Evolutionary conservation across 164 flowering plant species (phyloP).

Genomic region (Protea cynaroides): DNA sequence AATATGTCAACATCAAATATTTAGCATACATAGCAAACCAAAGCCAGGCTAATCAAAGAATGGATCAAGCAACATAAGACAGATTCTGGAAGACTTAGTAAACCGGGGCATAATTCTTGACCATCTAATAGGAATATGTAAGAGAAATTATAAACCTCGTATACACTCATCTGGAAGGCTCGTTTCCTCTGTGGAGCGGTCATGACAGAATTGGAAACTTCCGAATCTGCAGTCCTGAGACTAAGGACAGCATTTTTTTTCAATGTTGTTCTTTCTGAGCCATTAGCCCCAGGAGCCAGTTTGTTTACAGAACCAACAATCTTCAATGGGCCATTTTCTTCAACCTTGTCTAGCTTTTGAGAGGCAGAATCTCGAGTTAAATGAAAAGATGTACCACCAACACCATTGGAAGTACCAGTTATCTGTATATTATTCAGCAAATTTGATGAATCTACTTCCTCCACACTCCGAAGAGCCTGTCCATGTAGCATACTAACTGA

Average conservation of each 20-base stretch:
- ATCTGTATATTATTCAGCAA: slow-evolving; percentile 27
- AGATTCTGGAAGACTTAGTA: too few species aligned
- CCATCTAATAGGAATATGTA: not conserved
- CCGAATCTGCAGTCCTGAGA: slow-evolving; percentile 18
- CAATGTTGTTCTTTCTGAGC: slow-evolving; percentile 9
- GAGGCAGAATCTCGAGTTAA: slow-evolving; percentile 15
- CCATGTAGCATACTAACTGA: slow-evolving; percentile 56
- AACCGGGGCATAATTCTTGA: not conserved
- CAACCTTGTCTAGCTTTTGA: slow-evolving; percentile 24
- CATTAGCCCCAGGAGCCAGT: slow-evolving; percentile 17
- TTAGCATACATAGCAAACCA: too few species aligned
- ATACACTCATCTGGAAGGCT: slow-evolving; percentile 84
- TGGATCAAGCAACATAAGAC: too few species aligned
- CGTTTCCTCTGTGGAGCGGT: slow-evolving; percentile 34
- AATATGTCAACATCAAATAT: too few species aligned
- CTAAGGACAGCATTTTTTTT: slow-evolving; percentile 16
- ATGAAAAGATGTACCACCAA: slow-evolving; percentile 3
- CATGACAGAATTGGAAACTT: slow-evolving; percentile 9
- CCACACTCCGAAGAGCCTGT: slow-evolving; percentile 66
- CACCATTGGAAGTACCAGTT: slow-evolving; percentile 19
- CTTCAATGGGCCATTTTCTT: slow-evolving; percentile 35
- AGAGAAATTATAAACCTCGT: slow-evolving; percentile 53
- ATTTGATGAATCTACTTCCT: slow-evolving; percentile 51
- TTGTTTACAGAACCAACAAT: slow-evolving; percentile 5
- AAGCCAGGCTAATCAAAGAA: too few species aligned